Conservation (phyloP, 495 filamentous ascomycete species). For the Penicillium macrosclerotiorum region DNA sequence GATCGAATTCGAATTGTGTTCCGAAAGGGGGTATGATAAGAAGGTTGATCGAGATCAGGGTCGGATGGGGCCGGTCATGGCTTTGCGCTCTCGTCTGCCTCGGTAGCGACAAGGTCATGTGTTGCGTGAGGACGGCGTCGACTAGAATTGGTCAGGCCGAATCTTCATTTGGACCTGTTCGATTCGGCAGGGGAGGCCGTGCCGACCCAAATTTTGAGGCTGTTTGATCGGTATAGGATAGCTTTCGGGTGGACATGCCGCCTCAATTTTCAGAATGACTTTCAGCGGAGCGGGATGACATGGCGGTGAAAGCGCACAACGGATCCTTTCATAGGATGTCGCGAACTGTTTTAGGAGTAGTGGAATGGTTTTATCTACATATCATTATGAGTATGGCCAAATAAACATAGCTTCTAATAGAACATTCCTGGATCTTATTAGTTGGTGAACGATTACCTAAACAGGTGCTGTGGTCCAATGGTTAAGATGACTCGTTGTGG, state of each 20-base stretch:
- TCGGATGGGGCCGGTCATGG: too few relatives aligned
- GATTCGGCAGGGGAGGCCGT: not conserved
- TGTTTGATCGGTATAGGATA: not conserved
- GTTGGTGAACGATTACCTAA: too few relatives aligned
- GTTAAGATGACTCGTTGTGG: too few relatives aligned
- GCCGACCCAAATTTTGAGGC: not conserved
- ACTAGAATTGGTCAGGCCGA: not conserved
- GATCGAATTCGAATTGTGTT: too few relatives aligned
- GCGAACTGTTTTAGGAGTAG: not conserved
- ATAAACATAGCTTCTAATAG: too few relatives aligned
- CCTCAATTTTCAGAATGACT: constrained; percentile 1
- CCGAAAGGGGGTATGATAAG: too few relatives aligned
- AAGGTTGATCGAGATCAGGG: too few relatives aligned
- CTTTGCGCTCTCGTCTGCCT: too few relatives aligned
- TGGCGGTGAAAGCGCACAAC: not conserved
- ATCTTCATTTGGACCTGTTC: constrained; percentile 4
- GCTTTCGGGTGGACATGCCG: not conserved
- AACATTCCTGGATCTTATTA: too few relatives aligned
- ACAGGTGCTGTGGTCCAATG: too few relatives aligned
- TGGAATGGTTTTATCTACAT: too few relatives aligned
- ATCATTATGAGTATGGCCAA: too few relatives aligned
- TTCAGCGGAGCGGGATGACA: not conserved
- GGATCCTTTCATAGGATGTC: not conserved
- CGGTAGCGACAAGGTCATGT: not conserved
- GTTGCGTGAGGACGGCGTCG: not conserved